These are phyloP conservation scores for Clavispora fructus DNA, from an alignment of 805 yeast species.

Conservation along the genomic window DNA sequence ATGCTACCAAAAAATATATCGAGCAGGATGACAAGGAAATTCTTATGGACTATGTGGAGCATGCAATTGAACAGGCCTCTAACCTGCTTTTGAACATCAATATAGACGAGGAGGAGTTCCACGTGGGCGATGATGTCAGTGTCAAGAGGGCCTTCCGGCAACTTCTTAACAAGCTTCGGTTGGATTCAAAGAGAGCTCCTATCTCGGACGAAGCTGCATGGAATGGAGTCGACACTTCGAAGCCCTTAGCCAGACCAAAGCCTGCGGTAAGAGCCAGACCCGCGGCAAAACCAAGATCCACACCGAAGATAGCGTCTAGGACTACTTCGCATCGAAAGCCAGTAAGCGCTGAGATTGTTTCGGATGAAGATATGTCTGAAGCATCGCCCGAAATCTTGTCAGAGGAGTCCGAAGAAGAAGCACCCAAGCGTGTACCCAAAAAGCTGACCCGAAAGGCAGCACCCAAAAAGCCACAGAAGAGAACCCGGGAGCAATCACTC, in stretches of 20 bases:
- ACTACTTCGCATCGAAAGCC: not conserved
- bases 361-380: not conserved
- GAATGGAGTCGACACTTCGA: not conserved
- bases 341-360: not conserved
- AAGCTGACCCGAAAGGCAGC: not conserved
- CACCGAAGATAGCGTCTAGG: not conserved
- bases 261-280: not conserved
- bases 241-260: not conserved
- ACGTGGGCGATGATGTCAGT: slow-evolving; percentile 21
- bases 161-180: slow-evolving; percentile 12
- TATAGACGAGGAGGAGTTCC: slow-evolving; percentile 34
- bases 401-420: not conserved
- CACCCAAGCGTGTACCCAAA: slow-evolving; percentile 1
- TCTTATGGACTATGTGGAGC: slow-evolving; percentile 55
- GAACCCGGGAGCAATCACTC: not conserved
- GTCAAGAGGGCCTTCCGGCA: slow-evolving; percentile 13
- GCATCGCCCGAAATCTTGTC: not conserved
- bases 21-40: slow-evolving; percentile 80
- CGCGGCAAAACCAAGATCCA: not conserved
- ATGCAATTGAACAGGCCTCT: slow-evolving; percentile 50
- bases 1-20: slow-evolving; percentile 66
- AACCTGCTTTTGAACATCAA: slow-evolving; percentile 42
- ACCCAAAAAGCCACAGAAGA: slow-evolving; percentile 1
- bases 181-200: slow-evolving; percentile 8
- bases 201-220: not conserved